Percentiles rank a stretch among this genome's conserved stretches.
These are phyloP conservation scores for Echites panduratus DNA, from an alignment of 257 asterid genomes.

Conservation along the genomic window DNA sequence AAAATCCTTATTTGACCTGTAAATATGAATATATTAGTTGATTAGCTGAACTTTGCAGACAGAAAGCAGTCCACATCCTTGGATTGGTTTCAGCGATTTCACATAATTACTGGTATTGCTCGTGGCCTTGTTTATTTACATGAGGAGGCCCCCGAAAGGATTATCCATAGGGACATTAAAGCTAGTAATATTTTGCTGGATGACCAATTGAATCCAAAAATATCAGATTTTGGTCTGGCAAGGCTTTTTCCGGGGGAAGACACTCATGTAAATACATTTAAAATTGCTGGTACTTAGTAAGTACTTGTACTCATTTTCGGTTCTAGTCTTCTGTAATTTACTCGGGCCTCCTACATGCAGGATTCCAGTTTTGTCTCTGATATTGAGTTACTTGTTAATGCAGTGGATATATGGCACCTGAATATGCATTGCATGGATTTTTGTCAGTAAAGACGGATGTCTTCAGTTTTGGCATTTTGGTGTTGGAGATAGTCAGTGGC, in stretches of 20 bases:
- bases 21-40: conserved; percentile 14
- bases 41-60: conserved; percentile 37
- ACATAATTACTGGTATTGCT: conserved; percentile 54
- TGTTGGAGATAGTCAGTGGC: conserved; percentile 80
- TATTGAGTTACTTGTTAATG: conserved; percentile 17
- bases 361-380: background rate
- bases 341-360: background rate
- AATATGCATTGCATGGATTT: conserved; percentile 73
- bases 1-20: background rate
- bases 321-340: background rate
- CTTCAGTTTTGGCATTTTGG: conserved; percentile 73
- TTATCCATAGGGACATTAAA: conserved; percentile 81
- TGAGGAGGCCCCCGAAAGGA: conserved; percentile 85
- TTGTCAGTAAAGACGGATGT: conserved; percentile 85
- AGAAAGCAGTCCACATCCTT: conserved; percentile 39
- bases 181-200: conserved; percentile 86
- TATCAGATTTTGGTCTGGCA: conserved; percentile 84
- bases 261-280: conserved; percentile 67
- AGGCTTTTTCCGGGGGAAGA: conserved; percentile 81
- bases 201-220: conserved; percentile 69
- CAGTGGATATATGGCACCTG: conserved; percentile 97
- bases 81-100: conserved; percentile 58
- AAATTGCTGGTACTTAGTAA: conserved; percentile 78
- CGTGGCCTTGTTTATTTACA: conserved; percentile 85
- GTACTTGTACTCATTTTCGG: conserved; percentile 18